Evolutionary conservation across 495 filamentous ascomycete species (phyloP).

Genomic region (Podospora pseudocomata): DNA sequence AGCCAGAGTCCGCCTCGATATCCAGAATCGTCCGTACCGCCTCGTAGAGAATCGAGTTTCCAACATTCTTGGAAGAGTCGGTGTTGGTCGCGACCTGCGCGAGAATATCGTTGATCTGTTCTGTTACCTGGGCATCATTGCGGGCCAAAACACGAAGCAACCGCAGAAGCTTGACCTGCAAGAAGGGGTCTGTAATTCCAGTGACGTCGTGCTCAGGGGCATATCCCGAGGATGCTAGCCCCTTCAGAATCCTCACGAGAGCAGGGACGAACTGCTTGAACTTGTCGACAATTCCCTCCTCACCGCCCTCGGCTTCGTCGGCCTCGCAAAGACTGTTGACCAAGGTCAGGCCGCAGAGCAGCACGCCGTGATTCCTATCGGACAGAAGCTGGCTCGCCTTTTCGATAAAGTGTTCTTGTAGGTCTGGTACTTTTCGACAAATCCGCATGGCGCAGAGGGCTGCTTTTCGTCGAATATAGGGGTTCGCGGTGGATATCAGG

Average conservation of each 20-base stretch:
- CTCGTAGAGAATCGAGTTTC: slow-evolving; percentile 96
- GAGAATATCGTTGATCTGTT: slow-evolving; percentile 97
- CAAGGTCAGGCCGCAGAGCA: slow-evolving; percentile 87
- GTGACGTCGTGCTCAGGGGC: slow-evolving; percentile 97
- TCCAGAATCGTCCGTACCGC: slow-evolving; percentile 96
- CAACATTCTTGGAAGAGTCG: slow-evolving; percentile 96
- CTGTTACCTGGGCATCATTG: slow-evolving; percentile 84
- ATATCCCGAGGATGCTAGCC: slow-evolving; percentile 89
- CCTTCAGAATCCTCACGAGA: slow-evolving; percentile 87
- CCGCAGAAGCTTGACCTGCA: slow-evolving; percentile 92
- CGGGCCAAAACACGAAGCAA: slow-evolving; percentile 80
- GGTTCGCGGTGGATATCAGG: slow-evolving; percentile 86
- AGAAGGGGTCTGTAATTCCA: slow-evolving; percentile 96
- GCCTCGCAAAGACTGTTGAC: slow-evolving; percentile 91
- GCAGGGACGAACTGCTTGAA: slow-evolving; percentile 76
- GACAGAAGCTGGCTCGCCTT: slow-evolving; percentile 85
- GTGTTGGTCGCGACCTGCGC: slow-evolving; percentile 98
- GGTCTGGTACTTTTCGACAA: slow-evolving; percentile 93
- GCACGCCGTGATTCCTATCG: slow-evolving; percentile 89
- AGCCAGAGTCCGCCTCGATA: slow-evolving; percentile 92
- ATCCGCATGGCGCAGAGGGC: slow-evolving; percentile 99
- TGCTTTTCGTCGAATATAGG: slow-evolving; percentile 94
- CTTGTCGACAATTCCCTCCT: slow-evolving; percentile 80
- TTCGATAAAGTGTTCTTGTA: slow-evolving; percentile 95
- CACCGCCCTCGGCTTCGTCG: slow-evolving; percentile 82